phyloP scores from a whole-genome alignment of 2,329 filamentous ascomycete species.

The Pyrenochaeta sp. region DNA sequence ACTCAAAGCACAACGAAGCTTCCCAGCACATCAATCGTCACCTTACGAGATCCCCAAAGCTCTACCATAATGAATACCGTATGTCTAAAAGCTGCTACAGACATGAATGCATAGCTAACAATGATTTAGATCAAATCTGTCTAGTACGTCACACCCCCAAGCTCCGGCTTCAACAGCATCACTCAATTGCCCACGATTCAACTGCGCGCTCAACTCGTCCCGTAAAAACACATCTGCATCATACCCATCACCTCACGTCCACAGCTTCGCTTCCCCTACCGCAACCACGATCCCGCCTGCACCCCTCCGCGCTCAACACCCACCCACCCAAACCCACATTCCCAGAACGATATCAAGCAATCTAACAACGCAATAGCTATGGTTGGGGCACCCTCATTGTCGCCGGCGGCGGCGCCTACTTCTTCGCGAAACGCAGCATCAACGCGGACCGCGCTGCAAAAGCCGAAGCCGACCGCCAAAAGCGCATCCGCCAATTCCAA shows the following conservation, averaged over 20 bases:
- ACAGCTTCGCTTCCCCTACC: too few species aligned
- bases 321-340: conserved; percentile 1
- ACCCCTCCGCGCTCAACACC: not conserved
- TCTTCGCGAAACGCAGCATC: conserved; percentile 93
- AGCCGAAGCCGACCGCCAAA: conserved; percentile 59
- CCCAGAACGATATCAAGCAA: too few species aligned
- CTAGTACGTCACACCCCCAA: conserved; percentile 57
- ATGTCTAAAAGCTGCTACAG: conserved; percentile 29
- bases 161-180: not conserved
- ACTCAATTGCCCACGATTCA: too few species aligned
- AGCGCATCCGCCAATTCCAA: conserved; percentile 40
- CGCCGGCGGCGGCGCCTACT: conserved; percentile 90
- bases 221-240: too few species aligned
- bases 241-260: too few species aligned
- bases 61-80: conserved; percentile 61
- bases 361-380: conserved; percentile 65
- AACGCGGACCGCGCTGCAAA: conserved; percentile 86
- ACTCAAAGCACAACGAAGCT: conserved; percentile 10
- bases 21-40: conserved; percentile 9
- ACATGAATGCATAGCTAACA: conserved; percentile 20
- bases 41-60: not conserved
- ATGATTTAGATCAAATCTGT: conserved; percentile 64
- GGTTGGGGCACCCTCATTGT: conserved; percentile 89
- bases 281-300: too few species aligned
- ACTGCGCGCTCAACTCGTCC: too few species aligned